Evolutionary conservation across 306 rosid species (phyloP), one percentile per base, ranked within the genome.

Genomic region (Vigna angularis): DNA sequence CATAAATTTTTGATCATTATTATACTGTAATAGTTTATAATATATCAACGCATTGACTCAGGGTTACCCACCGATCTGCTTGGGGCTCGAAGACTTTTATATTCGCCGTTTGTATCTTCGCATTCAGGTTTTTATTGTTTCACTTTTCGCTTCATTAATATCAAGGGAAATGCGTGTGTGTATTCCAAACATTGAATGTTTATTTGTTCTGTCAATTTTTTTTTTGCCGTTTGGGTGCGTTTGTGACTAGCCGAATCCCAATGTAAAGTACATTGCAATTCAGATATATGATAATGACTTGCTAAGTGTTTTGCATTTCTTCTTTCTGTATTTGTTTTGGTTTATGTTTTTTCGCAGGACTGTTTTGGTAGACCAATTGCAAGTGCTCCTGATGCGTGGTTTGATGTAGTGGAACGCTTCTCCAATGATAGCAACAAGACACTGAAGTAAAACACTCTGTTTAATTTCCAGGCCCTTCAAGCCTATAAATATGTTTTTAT

Each of bases 311-410:
- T 13, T 5, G 5, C 11, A 11, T 18, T 66, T 38, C 3, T 36
- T 44, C 49, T 44, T 44, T 45, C 50, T 45, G 16, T 26, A 0
- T 59, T 59, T 30, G 34, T 15, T 14, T 64, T 34, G 16, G 4
- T 68, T 32, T 77, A 16, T 24, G 2, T 4, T 24, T 64, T 70
- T 40, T 70, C 11, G 49, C 91, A 92, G 98, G 96, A 91, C 80
- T 95, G 98, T 82, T 95, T 95, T 79, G 97, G 97, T 47, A 88
- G 98, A 70, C 98, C 98, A 15, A 92, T 92, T 48, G 66, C 97
- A 17, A 95, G 97, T 81, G 97, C 97, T 79, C 98, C 97, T 34
- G 97, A 95, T 79, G 90, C 98, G 70, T 95, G 98, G 98, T 86
- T 95, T 85, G 98, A 95, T 85, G 97, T 95, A 63, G 98, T 95